Base-by-base conservation (phyloP, 2,329 filamentous ascomycete genomes). In the Fusarium verticillioides region DNA sequence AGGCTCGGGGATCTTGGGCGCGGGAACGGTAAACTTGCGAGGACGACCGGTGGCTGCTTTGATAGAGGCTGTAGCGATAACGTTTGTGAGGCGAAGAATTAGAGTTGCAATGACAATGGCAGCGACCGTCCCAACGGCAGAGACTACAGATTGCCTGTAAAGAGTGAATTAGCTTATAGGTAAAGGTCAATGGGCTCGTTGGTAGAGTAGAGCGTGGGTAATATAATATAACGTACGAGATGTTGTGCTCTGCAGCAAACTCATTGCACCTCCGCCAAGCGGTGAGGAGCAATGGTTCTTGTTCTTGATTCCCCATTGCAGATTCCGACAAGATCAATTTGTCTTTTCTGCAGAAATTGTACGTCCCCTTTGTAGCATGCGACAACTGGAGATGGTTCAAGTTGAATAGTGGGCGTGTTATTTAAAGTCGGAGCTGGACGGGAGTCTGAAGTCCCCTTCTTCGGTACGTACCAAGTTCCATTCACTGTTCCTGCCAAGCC, bases 1-100 rank as follows among this genome's bases (percentile, higher is more conserved):
- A 63, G 88, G 86, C 80, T 87, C 84, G 60, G 90, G 89, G 72
- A 88, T 82, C 80, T 89, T 88, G n/a, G 93, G 92, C 46, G 87
- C 77, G 9, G 89, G 86, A 36, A 94, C 87, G 50, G 82, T 83
- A 82, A 93, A 95, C 39, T 84, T 84, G 46, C 90, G 87, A 13
- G 87, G 83, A 72, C 77, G 79, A 60, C 84, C 82, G 44, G 75
- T 69, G 18, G 81, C 78, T 62, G 82, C 79, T 56, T 60, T 58
- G 32, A 77, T 56, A 52, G 75, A 68, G 39, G 74, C 70, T 19
- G 57, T 46, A 37, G 72, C 74, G 49, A 77, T 74, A 28, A 66
- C 60, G 68, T 78, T 70, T 47, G 78, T 71, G 56, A 78, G 34
- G 39, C 78, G 77, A 60, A 83, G 69, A 57, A 83, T 69, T 58